Evolutionary conservation across 2,329 filamentous ascomycete species (phyloP).

Genomic region (Tolypocladium amazonense): DNA sequence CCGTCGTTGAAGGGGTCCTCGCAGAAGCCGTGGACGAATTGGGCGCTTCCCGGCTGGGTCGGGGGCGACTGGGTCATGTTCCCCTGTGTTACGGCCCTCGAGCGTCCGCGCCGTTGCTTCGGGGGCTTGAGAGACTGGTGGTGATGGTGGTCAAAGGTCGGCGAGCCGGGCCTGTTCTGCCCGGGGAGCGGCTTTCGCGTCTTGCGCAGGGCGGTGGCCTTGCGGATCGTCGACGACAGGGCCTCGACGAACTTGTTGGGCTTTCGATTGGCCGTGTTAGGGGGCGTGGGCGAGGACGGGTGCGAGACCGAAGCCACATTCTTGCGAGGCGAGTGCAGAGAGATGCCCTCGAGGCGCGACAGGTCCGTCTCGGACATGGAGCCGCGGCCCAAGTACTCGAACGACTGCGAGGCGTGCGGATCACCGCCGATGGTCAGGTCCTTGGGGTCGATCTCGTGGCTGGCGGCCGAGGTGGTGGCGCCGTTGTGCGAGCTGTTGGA

Average conservation of each 20-base stretch:
- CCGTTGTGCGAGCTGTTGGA: conserved; percentile 21
- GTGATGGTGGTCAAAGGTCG: conserved; percentile 14
- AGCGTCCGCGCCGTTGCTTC: conserved; percentile 18
- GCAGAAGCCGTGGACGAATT: conserved; percentile 24
- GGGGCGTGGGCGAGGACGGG: conserved; percentile 21
- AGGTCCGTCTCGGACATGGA: conserved; percentile 38
- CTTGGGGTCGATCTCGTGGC: conserved; percentile 19
- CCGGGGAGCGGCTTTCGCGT: conserved; percentile 12
- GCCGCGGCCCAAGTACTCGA: conserved; percentile 16
- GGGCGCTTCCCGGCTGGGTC: conserved; percentile 12
- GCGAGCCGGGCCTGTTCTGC: conserved; percentile 16
- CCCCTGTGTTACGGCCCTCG: conserved; percentile 7
- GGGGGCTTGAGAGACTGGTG: conserved; percentile 19
- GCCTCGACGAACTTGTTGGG: conserved; percentile 30
- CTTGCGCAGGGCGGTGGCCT: conserved; percentile 24
- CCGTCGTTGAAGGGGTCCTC: conserved; percentile 28
- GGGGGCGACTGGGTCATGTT: conserved; percentile 12
- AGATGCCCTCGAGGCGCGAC: conserved; percentile 35
- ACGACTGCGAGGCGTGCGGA: conserved; percentile 8
- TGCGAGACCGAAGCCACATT: conserved; percentile 14
- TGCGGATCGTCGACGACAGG: conserved; percentile 28
- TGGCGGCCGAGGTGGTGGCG: conserved; percentile 11
- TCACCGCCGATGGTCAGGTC: conserved; percentile 12
- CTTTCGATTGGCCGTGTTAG: conserved; percentile 18
- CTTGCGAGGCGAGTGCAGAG: conserved; percentile 27